Base-by-base conservation (phyloP, 2,329 filamentous ascomycete genomes). In the Fusarium subglutinans region DNA sequence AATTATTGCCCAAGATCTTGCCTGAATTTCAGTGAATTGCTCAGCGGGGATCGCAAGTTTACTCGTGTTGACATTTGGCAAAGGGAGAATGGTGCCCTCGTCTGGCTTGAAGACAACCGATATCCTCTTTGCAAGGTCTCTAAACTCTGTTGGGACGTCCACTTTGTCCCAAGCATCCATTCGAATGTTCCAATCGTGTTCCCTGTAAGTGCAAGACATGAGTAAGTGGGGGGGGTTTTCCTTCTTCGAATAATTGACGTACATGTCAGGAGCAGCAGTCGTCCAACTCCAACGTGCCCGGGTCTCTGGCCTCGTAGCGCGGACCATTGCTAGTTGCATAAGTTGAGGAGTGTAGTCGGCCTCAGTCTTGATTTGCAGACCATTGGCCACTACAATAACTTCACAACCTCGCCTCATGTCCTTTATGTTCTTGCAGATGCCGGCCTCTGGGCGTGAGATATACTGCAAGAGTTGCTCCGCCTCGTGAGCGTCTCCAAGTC, bases 241-340 rank as follows among this genome's bases (percentile, higher is more conserved):
- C 20, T 28, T 45, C 26, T 26, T 35, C 8, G 33, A 20, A 24
- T n/a, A 30, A 28, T 30, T n/a, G 22, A 72, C 76, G 64, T 68
- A 82, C 82, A 80, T 82, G 40, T 83, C 82, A 20, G 82, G 82
- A 11, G 81, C 79, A 33, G 76, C 76, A 33, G 82, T 56, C 8
- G 75, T 79, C 80, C 82, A 82, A 62, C 81, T 79, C 33, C 83
- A 58, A 20, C 75, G 77, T 8, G 73, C 64, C 65, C 69, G 75
- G 13, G 50, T 48, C 55, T 79, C 80, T 30, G 66, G 65, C 30
- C 58, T 76, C 11, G 50, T 69, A 12, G 80, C 64, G 26, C 70
- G 75, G 35, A 72, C 59, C 53, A 75, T 78, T 15, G 75, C 70
- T n/a, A 81, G 57, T 38, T 74, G 76, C 11, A 71, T 67, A 8